A percentile compares a stretch with the other conserved stretches of the same genome.
phyloP scores from a whole-genome alignment of 257 asterid species.

The Lavandula angustifolia region DNA sequence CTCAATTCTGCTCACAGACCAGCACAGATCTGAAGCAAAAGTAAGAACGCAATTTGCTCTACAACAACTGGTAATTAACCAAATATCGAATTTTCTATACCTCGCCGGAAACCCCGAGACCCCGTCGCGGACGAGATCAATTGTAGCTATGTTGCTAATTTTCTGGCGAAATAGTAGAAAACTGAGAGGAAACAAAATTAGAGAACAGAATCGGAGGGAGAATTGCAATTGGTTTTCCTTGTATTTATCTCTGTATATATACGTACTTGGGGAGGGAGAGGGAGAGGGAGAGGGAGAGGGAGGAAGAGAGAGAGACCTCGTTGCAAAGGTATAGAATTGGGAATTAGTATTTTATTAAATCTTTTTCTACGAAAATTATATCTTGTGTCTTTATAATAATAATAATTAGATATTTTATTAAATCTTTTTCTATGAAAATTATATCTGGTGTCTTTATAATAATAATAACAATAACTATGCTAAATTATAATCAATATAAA shows the following conservation, averaged over 20 bases:
- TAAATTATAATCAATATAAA: no score
- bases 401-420: no score
- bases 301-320: no score
- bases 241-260: not conserved
- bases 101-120: conserved; percentile 34
- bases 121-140: conserved; percentile 33
- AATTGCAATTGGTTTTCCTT: conserved; percentile 33
- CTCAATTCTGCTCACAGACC: conserved; percentile 30
- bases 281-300: not conserved
- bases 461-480: no score
- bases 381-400: no score
- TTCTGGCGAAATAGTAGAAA: conserved; percentile 35
- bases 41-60: conserved; percentile 25
- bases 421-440: no score
- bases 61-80: conserved; percentile 17
- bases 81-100: conserved; percentile 25
- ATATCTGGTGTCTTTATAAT: no score
- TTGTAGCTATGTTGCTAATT: conserved; percentile 27
- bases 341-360: no score
- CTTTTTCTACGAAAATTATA: no score
- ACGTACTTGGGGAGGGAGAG: not conserved
- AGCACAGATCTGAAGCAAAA: conserved; percentile 65
- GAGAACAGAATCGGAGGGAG: conserved; percentile 7
- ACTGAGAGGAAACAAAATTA: conserved; percentile 4
- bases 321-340: no score